Conservation (phyloP, 1,139 yeast species). For the Sugiyamaella castrensis region DNA sequence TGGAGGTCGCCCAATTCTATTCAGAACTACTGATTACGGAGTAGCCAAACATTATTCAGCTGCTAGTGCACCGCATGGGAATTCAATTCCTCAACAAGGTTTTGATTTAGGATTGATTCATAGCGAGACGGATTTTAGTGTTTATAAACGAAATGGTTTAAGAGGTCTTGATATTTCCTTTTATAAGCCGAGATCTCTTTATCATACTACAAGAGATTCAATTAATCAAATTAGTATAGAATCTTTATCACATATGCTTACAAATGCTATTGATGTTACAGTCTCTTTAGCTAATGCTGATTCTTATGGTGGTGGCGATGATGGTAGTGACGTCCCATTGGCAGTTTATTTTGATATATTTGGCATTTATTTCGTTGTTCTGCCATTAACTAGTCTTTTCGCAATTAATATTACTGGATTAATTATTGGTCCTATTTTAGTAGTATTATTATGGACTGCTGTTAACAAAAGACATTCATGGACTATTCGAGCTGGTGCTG, state of each 20-base stretch:
- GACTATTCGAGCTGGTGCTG: conserved; percentile 45
- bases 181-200: conserved; percentile 72
- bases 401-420: conserved; percentile 50
- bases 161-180: conserved; percentile 83
- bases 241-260: conserved; percentile 81
- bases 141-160: conserved; percentile 60
- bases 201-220: conserved; percentile 75
- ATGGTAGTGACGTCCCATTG: conserved; percentile 24
- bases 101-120: conserved; percentile 67
- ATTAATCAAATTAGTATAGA: conserved; percentile 60
- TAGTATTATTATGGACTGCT: conserved; percentile 48
- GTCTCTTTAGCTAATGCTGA: conserved; percentile 44
- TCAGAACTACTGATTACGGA: conserved; percentile 78
- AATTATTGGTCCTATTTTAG: conserved; percentile 53
- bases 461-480: conserved; percentile 42
- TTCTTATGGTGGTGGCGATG: conserved; percentile 25
- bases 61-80: conserved; percentile 61
- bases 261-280: conserved; percentile 61
- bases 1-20: conserved; percentile 81
- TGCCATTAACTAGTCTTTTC: conserved; percentile 50
- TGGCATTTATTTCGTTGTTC: conserved; percentile 53
- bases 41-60: conserved; percentile 58
- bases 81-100: conserved; percentile 78
- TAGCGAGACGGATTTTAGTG: conserved; percentile 83
- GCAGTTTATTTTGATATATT: conserved; percentile 63